These are phyloP conservation scores for Hericium alpestre DNA, from an alignment of 768 basidiomycete species.

Conservation along the genomic window DNA sequence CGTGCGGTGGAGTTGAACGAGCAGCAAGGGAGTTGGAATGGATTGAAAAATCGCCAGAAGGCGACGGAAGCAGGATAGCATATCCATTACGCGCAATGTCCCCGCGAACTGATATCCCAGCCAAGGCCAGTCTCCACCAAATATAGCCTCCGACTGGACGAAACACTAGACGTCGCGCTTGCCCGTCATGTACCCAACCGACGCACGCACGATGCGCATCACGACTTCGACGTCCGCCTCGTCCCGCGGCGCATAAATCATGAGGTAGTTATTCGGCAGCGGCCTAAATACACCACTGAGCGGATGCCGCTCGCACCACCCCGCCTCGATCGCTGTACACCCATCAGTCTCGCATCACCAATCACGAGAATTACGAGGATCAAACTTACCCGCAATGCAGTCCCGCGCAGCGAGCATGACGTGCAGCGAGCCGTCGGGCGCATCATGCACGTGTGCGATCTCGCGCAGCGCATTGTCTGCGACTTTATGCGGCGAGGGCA, in stretches of 20 bases:
- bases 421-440: background rate
- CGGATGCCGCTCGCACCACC: slow-evolving; percentile 22
- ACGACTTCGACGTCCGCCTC: slow-evolving; percentile 18
- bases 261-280: slow-evolving; percentile 15
- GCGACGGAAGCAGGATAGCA: too few relatives aligned
- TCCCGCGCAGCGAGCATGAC: background rate
- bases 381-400: background rate
- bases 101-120: too few relatives aligned
- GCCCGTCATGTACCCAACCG: background rate
- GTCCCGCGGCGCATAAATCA: slow-evolving; percentile 21
- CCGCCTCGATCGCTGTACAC: slow-evolving; percentile 17
- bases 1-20: too few relatives aligned
- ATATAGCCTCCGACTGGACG: too few relatives aligned
- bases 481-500: background rate
- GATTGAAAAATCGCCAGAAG: too few relatives aligned
- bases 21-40: too few relatives aligned
- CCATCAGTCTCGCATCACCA: background rate
- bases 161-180: background rate
- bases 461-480: background rate
- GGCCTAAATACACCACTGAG: slow-evolving; percentile 1
- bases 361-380: background rate
- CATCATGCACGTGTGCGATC: background rate
- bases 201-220: background rate
- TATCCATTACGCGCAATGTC: too few relatives aligned
- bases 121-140: too few relatives aligned